These are phyloP conservation scores for Verticillium albo-atrum DNA, from an alignment of 2,329 filamentous ascomycete genomes.

Conservation along the genomic window DNA sequence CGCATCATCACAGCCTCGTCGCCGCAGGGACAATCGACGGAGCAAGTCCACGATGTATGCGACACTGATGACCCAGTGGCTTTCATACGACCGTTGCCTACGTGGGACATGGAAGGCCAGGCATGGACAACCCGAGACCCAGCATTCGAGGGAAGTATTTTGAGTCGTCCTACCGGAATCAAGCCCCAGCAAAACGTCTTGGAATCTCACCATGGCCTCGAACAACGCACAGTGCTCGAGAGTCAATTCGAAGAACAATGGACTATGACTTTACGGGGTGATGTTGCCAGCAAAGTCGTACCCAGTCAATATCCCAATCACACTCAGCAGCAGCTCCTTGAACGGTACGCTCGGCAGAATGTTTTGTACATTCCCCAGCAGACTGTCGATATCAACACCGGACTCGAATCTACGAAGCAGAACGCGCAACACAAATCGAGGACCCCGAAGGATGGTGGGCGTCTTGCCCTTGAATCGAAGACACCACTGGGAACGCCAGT, in stretches of 20 bases:
- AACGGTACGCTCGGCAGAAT: not conserved
- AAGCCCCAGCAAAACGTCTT: not conserved
- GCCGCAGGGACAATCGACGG: too few species aligned
- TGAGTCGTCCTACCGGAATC: not conserved
- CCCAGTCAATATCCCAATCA: not conserved
- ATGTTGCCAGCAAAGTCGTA: not conserved
- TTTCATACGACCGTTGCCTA: not conserved
- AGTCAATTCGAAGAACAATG: not conserved
- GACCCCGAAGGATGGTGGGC: too few species aligned
- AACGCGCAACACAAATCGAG: not conserved
- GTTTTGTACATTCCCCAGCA: not conserved
- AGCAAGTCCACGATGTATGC: not conserved
- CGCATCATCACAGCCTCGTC: too few species aligned
- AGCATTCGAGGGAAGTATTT: not conserved
- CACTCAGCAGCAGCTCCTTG: not conserved
- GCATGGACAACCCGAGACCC: not conserved
- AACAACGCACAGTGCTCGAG: not conserved
- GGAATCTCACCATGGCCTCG: not conserved
- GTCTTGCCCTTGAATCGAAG: not conserved
- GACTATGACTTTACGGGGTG: not conserved
- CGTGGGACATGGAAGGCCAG: not conserved
- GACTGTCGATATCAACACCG: not conserved
- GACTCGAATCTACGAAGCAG: not conserved
- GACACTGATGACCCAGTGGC: not conserved
- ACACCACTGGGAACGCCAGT: not conserved